phyloP scores from a whole-genome alignment of 257 asterid species.

The Petrea volubilis region DNA sequence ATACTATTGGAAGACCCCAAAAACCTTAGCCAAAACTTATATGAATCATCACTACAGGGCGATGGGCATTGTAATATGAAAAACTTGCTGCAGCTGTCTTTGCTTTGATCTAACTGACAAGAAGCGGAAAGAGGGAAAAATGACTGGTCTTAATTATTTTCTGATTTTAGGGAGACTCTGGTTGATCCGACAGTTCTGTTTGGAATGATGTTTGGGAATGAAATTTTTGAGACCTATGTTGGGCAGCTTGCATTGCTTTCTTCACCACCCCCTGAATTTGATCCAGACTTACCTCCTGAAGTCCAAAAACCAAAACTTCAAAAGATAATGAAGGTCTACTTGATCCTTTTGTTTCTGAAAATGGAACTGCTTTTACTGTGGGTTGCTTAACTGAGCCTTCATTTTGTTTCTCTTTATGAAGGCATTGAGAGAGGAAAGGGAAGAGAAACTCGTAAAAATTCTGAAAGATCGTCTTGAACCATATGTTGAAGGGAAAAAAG shows the following conservation, averaged over 20 bases:
- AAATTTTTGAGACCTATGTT: constrained; percentile 66
- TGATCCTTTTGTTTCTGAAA: not conserved
- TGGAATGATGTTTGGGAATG: constrained; percentile 84
- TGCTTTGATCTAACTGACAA: not conserved
- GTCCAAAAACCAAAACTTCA: constrained; percentile 56
- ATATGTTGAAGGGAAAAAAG: constrained; percentile 60
- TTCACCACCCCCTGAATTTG: constrained; percentile 55
- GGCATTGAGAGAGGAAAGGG: constrained; percentile 79
- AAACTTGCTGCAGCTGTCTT: not conserved
- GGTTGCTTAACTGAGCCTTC: constrained; percentile 11
- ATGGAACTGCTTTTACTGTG: not conserved
- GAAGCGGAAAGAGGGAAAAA: not conserved
- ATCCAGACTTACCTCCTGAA: constrained; percentile 58
- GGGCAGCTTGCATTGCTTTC: constrained; percentile 79
- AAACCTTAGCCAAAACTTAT: not conserved
- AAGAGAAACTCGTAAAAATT: constrained; percentile 56
- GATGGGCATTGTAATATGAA: not conserved
- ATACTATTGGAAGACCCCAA: not conserved
- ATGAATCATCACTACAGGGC: too few species aligned
- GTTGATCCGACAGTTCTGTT: constrained; percentile 81
- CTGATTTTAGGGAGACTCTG: constrained; percentile 55
- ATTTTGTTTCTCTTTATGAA: constrained; percentile 28
- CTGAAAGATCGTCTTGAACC: constrained; percentile 63
- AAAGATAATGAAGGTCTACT: constrained; percentile 69
- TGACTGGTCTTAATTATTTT: not conserved